phyloP scores from a whole-genome alignment of 352 stramenopile species.

The Phytopythium montanum region DNA sequence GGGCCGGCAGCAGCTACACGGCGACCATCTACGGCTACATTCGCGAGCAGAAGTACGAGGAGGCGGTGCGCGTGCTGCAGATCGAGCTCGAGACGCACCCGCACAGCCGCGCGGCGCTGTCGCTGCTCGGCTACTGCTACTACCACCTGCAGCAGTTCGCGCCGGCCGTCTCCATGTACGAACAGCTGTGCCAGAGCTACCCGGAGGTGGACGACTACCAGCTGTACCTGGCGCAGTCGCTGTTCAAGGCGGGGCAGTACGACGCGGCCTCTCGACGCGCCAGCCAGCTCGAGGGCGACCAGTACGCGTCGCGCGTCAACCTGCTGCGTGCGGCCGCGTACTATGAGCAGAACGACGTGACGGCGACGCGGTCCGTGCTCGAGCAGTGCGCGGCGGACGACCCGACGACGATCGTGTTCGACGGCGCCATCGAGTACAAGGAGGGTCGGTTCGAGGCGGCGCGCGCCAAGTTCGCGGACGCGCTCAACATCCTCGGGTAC shows the following conservation, averaged over 20 bases:
- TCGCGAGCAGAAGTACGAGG: slow-evolving; percentile 91
- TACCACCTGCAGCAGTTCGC: slow-evolving; percentile 95
- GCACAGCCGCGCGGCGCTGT: slow-evolving; percentile 89
- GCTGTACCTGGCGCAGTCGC: slow-evolving; percentile 93
- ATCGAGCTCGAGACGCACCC: slow-evolving; percentile 93
- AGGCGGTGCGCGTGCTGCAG: slow-evolving; percentile 91
- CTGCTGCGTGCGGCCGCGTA: slow-evolving; percentile 91
- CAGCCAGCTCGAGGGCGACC: slow-evolving; percentile 80
- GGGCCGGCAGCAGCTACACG: slow-evolving; percentile 84
- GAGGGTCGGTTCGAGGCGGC: slow-evolving; percentile 88
- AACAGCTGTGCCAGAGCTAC: slow-evolving; percentile 92
- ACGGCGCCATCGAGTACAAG: slow-evolving; percentile 83
- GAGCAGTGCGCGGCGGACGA: slow-evolving; percentile 92
- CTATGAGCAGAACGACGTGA: slow-evolving; percentile 95
- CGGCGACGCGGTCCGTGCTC: slow-evolving; percentile 86
- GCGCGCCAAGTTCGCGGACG: slow-evolving; percentile 89
- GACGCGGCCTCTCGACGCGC: slow-evolving; percentile 74
- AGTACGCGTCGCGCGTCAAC: slow-evolving; percentile 83
- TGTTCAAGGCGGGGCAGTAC: slow-evolving; percentile 91
- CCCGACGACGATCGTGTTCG: slow-evolving; percentile 88
- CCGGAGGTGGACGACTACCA: slow-evolving; percentile 95
- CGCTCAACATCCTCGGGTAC: slow-evolving; percentile 92
- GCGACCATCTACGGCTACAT: slow-evolving; percentile 94
- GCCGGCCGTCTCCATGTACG: slow-evolving; percentile 91
- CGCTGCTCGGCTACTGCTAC: slow-evolving; percentile 96